Evolutionary conservation across 345 rosid genomes (phyloP), one percentile per base, ranked within the genome.

Genomic region (Melastoma malabathricum): DNA sequence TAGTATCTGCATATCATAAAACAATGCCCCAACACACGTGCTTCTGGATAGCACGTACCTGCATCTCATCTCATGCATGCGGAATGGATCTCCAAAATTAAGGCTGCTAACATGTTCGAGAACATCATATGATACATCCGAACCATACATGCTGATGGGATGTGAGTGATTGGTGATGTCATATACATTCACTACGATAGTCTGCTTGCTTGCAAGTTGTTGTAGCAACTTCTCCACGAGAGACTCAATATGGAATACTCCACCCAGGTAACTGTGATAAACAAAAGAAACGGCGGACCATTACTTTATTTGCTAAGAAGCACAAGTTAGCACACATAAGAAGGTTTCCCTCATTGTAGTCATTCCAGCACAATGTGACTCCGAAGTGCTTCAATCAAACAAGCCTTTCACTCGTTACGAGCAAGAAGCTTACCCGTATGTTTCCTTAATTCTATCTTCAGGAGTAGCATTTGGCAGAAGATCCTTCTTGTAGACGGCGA

Each of bases 41-140:
- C 41, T 34, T 34, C 12, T 34, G 61, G 44, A 41, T 19, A 23
- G 54, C 46, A 59, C 18, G 53, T 69, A 90, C 98, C 98, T 86
- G 94, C 98, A 90, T n/a, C 70, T 82, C 98, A 90, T 86, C 72
- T 86, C 96, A 65, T 90, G 96, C 68, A 69, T 86, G 67, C 94
- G 75, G 53, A 70, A 74, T n/a, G 98, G 98, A 77, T 90, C 98
- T 44, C 96, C 96, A 69, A 90, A 90, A 63, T 64, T 83, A 55
- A 90, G 86, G 63, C 56, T 18, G 64, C 94, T 90, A 63, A 76
- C 64, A 64, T 53, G 81, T 69, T 76, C 76, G 75, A 83, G 71
- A 34, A 56, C 70, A 62, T 78, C 79, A 62, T 67, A 77, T 14
- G 75, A 71, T 47, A 64, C 73, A 68, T 82, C 62, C 61, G 84